These are phyloP conservation scores for Globisporangium abappressorium DNA, from an alignment of 352 stramenopile species.

Conservation along the genomic window DNA sequence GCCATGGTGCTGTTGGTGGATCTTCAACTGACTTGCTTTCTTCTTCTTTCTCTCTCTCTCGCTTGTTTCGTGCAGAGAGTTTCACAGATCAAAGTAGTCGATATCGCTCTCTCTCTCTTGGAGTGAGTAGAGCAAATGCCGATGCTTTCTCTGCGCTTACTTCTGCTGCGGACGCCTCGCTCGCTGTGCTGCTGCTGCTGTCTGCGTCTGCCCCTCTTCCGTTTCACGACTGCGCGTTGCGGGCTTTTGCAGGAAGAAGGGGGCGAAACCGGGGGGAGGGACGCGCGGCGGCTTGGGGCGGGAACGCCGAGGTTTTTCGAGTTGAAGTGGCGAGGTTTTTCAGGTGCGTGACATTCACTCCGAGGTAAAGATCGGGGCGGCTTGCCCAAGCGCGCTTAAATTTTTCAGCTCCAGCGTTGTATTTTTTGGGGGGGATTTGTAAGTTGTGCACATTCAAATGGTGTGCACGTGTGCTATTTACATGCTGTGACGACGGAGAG, in stretches of 20 bases:
- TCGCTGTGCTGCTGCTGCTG: slow-evolving; percentile 3
- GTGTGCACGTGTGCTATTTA: background rate
- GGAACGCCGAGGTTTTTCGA: slow-evolving; percentile 17
- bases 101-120: slow-evolving; percentile 10
- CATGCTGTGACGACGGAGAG: background rate
- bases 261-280: slow-evolving; percentile 1
- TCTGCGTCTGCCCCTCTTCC: slow-evolving; percentile 44
- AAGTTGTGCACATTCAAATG: background rate
- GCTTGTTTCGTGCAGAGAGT: slow-evolving; percentile 5
- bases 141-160: slow-evolving; percentile 9
- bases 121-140: background rate
- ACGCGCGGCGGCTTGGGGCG: background rate
- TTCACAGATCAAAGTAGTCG: background rate
- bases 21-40: slow-evolving; percentile 12
- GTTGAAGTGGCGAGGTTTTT: background rate
- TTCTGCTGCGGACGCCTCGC: slow-evolving; percentile 3
- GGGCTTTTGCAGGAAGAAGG: slow-evolving; percentile 3
- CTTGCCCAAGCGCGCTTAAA: slow-evolving; percentile 23
- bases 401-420: background rate
- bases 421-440: background rate
- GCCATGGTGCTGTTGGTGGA: slow-evolving; percentile 43
- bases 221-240: slow-evolving; percentile 72
- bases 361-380: slow-evolving; percentile 22
- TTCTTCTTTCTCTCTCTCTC: background rate
- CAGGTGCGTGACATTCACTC: slow-evolving; percentile 9